phyloP scores from a whole-genome alignment of 768 basidiomycete species.

The Xanthoconium purpureum region DNA sequence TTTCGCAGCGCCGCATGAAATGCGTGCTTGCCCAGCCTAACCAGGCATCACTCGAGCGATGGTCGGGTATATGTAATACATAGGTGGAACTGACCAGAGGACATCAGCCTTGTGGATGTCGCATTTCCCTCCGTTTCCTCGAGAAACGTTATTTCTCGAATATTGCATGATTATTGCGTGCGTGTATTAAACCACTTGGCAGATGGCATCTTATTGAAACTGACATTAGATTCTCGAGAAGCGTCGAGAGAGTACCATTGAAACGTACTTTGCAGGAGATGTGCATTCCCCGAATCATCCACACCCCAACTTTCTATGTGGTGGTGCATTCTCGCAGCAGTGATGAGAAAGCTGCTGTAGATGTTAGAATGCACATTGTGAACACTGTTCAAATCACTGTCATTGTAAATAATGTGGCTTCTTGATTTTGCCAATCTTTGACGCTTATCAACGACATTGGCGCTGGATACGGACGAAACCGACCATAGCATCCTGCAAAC shows the following conservation, averaged over 20 bases:
- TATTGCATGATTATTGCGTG: constrained; percentile 52
- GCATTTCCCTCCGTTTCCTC: constrained; percentile 37
- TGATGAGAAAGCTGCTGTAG: constrained; percentile 79
- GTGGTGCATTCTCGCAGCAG: constrained; percentile 82
- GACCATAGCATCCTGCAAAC: constrained; percentile 73
- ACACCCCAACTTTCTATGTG: constrained; percentile 68
- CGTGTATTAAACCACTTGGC: constrained; percentile 56
- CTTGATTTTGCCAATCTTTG: constrained; percentile 67
- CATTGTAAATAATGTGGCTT: constrained; percentile 78
- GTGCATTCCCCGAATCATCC: constrained; percentile 38
- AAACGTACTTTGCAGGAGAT: constrained; percentile 56
- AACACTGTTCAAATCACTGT: constrained; percentile 62
- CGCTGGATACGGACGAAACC: constrained; percentile 20
- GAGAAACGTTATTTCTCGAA: constrained; percentile 39
- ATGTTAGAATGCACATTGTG: constrained; percentile 72
- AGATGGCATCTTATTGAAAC: constrained; percentile 51
- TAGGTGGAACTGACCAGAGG: constrained; percentile 51
- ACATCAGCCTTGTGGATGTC: constrained; percentile 49
- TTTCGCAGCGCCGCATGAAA: constrained; percentile 66
- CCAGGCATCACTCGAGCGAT: constrained; percentile 2
- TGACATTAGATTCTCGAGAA: background rate
- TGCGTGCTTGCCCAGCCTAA: constrained; percentile 79
- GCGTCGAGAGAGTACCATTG: background rate
- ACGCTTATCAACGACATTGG: constrained; percentile 4
- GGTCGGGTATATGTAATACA: background rate